Evolutionary conservation across 352 stramenopile genomes (phyloP).

Genomic region (Phytophthora hybrid): DNA sequence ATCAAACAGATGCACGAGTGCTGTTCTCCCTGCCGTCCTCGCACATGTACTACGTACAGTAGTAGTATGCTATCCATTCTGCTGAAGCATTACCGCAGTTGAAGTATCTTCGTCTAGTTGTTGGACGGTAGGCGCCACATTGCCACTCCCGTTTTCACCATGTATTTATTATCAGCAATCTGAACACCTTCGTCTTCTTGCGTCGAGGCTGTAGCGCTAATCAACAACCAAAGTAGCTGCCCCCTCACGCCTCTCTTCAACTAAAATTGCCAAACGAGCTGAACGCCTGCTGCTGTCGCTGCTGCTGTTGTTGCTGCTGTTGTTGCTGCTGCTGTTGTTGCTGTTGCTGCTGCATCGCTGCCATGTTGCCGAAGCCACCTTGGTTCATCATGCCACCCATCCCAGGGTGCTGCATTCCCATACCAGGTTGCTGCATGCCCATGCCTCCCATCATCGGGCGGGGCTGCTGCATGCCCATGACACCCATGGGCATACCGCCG

Average conservation of each 20-base stretch:
- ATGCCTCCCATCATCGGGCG: constrained; percentile 53
- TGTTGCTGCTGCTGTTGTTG: constrained; percentile 61
- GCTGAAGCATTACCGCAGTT: constrained; percentile 26
- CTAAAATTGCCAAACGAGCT: constrained; percentile 62
- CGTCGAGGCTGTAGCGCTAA: constrained; percentile 24
- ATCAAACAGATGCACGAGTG: not conserved
- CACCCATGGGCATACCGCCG: constrained; percentile 53
- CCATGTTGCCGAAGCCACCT: constrained; percentile 52
- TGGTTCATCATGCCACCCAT: constrained; percentile 79
- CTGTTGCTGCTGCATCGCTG: constrained; percentile 55
- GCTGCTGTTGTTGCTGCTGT: too few species aligned
- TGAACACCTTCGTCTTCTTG: constrained; percentile 15
- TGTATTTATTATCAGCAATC: constrained; percentile 39
- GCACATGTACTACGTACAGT: too few species aligned
- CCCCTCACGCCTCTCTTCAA: constrained; percentile 25
- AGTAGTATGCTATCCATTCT: constrained; percentile 29
- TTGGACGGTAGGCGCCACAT: constrained; percentile 26
- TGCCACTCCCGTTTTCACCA: constrained; percentile 28
- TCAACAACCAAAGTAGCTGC: constrained; percentile 13
- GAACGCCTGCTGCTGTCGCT: constrained; percentile 69
- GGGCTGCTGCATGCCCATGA: constrained; percentile 53
- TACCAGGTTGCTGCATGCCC: constrained; percentile 51
- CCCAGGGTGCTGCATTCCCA: constrained; percentile 46
- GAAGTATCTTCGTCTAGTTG: constrained; percentile 31
- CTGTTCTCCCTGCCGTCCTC: constrained; percentile 1